phyloP scores from a whole-genome alignment of 345 rosid species.

The Dipteronia dyeriana region DNA sequence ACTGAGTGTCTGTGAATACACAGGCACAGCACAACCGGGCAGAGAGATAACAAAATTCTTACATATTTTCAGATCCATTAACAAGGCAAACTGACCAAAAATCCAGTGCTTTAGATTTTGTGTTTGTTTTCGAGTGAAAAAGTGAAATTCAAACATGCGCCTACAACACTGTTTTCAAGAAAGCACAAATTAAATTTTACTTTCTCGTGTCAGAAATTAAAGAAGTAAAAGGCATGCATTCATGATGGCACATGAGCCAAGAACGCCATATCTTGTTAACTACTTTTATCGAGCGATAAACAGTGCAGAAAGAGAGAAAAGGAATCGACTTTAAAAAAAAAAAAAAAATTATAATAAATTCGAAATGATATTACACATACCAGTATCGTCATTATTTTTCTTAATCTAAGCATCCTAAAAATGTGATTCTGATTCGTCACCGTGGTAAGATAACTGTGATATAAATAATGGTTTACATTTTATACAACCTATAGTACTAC shows the following conservation, averaged over 20 bases:
- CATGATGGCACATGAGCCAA: constrained; percentile 13
- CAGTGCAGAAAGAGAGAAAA: neutral
- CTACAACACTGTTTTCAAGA: constrained; percentile 8
- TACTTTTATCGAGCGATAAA: constrained; percentile 1
- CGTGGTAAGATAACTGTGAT: too few species aligned
- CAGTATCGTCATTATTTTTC: too few species aligned
- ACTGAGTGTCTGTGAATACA: neutral
- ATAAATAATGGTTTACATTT: neutral
- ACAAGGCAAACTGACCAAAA: constrained; percentile 26
- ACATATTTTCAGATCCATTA: neutral
- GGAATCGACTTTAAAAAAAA: too few species aligned
- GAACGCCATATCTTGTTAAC: constrained; percentile 2
- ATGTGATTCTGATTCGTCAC: too few species aligned
- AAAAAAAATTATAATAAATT: too few species aligned
- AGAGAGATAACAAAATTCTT: neutral
- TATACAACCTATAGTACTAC: neutral
- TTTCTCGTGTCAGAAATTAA: constrained; percentile 16
- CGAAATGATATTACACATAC: too few species aligned
- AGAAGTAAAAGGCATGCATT: constrained; percentile 11
- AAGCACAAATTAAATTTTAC: neutral
- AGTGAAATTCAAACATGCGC: constrained; percentile 22
- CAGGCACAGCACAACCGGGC: neutral
- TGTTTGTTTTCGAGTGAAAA: neutral
- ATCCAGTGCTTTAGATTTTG: constrained; percentile 22
- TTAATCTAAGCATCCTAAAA: too few species aligned